Evolutionary conservation across 768 basidiomycete genomes (phyloP).

Genomic region (Lentinula raphanica): DNA sequence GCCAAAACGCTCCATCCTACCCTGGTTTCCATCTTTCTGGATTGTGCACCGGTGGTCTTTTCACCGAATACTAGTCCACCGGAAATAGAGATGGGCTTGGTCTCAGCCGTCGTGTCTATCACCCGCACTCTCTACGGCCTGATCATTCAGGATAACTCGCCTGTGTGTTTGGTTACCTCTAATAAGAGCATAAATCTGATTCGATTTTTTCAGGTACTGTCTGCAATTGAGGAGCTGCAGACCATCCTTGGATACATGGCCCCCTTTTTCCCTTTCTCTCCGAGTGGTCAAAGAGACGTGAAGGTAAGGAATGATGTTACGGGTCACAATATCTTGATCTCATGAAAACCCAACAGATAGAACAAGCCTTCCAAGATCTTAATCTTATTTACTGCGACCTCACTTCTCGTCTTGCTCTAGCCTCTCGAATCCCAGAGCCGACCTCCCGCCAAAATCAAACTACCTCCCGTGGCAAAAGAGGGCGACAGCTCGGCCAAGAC

Average conservation of each 20-base stretch:
- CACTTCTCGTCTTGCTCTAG: constrained; percentile 54
- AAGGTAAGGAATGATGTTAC: constrained; percentile 38
- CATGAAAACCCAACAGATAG: constrained; percentile 36
- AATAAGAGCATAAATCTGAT: neutral
- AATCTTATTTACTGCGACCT: constrained; percentile 79
- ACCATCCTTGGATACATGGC: constrained; percentile 67
- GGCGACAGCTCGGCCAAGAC: constrained; percentile 15
- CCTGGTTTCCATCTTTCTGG: constrained; percentile 79
- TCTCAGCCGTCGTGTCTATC: constrained; percentile 55
- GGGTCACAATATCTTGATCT: constrained; percentile 1
- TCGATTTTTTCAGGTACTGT: constrained; percentile 16
- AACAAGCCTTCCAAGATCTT: constrained; percentile 62
- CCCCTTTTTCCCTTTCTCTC: constrained; percentile 78
- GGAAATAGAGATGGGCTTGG: constrained; percentile 55
- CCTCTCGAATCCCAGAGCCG: constrained; percentile 14
- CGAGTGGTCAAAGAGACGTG: constrained; percentile 44
- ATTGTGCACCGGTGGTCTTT: constrained; percentile 81
- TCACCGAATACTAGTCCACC: constrained; percentile 54
- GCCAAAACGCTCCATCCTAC: constrained; percentile 73
- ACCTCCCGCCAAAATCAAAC: constrained; percentile 12
- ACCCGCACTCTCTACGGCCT: constrained; percentile 54
- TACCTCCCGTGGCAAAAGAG: constrained; percentile 17
- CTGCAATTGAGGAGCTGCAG: constrained; percentile 44
- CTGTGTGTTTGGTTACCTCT: constrained; percentile 27
- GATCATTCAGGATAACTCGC: constrained; percentile 38